Evolutionary conservation across 768 basidiomycete genomes (phyloP).

Genomic region (Lactarius pseudohatsudake): DNA sequence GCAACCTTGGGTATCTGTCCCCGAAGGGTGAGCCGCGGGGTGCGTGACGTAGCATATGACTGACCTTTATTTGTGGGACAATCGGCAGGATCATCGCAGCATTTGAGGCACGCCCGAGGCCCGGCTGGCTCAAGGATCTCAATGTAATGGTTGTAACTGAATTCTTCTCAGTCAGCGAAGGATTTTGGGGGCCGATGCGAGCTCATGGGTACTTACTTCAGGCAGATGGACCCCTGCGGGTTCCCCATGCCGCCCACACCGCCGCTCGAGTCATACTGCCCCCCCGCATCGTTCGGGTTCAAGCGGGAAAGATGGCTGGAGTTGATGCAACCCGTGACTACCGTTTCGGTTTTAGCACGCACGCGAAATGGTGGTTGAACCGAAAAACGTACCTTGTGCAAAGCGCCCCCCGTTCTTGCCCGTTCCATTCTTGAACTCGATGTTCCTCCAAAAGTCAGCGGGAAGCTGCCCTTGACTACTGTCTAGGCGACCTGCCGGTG

Average conservation of each 20-base stretch:
- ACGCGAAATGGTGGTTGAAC: no score
- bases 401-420: constrained; percentile 43
- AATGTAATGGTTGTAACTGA: constrained; percentile 57
- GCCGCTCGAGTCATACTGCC: constrained; percentile 60
- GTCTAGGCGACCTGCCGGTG: constrained; percentile 42
- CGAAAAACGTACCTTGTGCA: constrained; percentile 43
- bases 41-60: constrained; percentile 5
- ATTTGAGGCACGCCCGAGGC: constrained; percentile 54
- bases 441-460: constrained; percentile 50
- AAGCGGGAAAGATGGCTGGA: constrained; percentile 45
- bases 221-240: constrained; percentile 50
- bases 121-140: constrained; percentile 56
- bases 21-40: background rate
- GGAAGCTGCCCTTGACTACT: constrained; percentile 47
- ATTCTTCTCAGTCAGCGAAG: background rate
- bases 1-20: constrained; percentile 50
- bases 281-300: constrained; percentile 49
- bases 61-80: constrained; percentile 51
- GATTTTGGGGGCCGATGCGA: background rate
- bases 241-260: constrained; percentile 52
- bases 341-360: background rate
- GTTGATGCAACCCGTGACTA: constrained; percentile 59
- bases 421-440: constrained; percentile 45
- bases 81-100: constrained; percentile 54
- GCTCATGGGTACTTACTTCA: constrained; percentile 41